Evolutionary conservation across 169 alveolate genomes (phyloP), one percentile per base, ranked within the genome.

Genomic region (Cryptosporidium ubiquitum): DNA sequence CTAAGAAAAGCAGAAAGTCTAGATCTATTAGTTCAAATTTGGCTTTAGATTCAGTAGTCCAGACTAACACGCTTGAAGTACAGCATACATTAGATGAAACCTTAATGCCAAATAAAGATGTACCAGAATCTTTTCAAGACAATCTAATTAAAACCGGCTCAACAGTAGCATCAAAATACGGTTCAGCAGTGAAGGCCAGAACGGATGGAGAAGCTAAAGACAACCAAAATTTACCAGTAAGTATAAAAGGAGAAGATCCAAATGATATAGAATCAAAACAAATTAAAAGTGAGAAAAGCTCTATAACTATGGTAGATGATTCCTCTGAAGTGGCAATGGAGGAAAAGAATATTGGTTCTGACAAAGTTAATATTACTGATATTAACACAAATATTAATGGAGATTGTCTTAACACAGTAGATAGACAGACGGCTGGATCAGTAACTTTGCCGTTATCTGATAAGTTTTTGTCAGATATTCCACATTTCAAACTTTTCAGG

Each of bases 401-500:
- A 20, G n/a, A 18, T 49, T 23, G n/a, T 20, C n/a, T 7, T 29
- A 44, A 51, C 9, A 37, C 4, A 20, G 51, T 20, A 26, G 52
- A 35, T 44, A 31, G 2, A 16, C 26, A 23, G 29, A 44, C 10
- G 10, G 51, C 29, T 23, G 29, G 35, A 18, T 5, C 37, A 35
- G 57, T 39, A 16, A 16, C 29, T 9, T 40, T 52, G 23, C 40
- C 57, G 16, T n/a, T 44, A 14, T 12, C 14, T 39, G 68, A 61
- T 26, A 40, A 18, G 14, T 16, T 23, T 20, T 52, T 79, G 29
- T 60, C 89, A 12, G 64, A 47, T 12, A 23, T 79, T 39, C 40
- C 75, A 23, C 89, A 79, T 39, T 60, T 58, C 23, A 79, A 79
- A 33, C 35, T 79, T 7, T 29, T 64, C 52, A 58, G 89, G 49